Evolutionary conservation across 306 rosid genomes (phyloP), one percentile per base, ranked within the genome.

Genomic region (Abrus pulchellus): DNA sequence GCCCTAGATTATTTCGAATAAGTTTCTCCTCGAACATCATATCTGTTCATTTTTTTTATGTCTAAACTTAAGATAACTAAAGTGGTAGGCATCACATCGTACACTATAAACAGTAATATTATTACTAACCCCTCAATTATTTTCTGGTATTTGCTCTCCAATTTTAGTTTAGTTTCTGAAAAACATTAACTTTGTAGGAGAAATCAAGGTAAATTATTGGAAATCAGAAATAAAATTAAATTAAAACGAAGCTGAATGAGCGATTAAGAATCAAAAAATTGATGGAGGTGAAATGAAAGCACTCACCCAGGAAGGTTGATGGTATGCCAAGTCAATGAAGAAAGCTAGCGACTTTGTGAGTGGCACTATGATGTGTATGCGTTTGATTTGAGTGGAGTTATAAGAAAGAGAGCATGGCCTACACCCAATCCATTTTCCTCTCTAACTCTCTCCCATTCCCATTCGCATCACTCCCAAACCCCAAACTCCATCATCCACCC

Each of bases 391-490:
- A 63, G 80, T 72, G 13, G 43, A 8, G 33, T 29, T 71, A 64
- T 76, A 62, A 71, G 20, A 20, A 20, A 20, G 20, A 20, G 20
- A 20, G 12, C 47, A 86, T 86, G 87, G 85, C 89, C 63, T 71
- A 12, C 62, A 5, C 70, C 30, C 55, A 54, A 28, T 59, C 81
- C 13, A 0, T 75, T 8, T 48, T 52, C 40, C 48, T 9, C 1
- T 49, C 76, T 65, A 41, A 36, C 52, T 33, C 59, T 33, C 12
- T 41, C 1, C 77, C 11, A 79, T 48, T 69, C 78, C 74, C 73
- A 41, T 47, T 80, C 4, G 2, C 2, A 0, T 74, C 81, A 9
- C 43, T 68, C 6, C 43, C 43, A 11, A 78, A 36, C 45, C 20
- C 14, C n/a, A 40, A 2, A 7, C 13, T 29, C 3, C 45, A 4